phyloP scores from a whole-genome alignment of 208 protist species.

The Leishmania martiniquensis region DNA sequence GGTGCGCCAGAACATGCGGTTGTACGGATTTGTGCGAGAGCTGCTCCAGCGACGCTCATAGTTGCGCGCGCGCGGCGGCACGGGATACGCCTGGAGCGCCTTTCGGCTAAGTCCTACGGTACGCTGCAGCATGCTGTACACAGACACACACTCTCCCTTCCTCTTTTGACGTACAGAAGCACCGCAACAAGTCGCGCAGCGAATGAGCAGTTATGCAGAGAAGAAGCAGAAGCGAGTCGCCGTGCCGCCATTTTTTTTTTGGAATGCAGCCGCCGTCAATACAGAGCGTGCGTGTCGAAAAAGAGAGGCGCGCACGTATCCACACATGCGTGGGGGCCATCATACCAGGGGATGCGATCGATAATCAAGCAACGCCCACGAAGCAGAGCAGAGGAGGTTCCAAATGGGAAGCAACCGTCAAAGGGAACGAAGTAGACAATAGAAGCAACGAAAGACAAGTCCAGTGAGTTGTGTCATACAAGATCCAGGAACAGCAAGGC shows the following conservation, averaged over 20 bases:
- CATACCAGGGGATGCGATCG: background rate
- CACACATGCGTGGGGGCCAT: background rate
- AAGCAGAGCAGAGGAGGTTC: background rate
- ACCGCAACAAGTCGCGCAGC: background rate
- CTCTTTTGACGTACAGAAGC: background rate
- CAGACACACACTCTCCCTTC: no score
- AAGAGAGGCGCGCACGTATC: background rate
- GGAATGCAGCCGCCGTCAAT: background rate
- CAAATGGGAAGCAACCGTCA: no score
- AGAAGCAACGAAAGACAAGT: background rate
- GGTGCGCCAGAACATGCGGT: slow-evolving; percentile 84
- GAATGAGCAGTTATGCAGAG: no score
- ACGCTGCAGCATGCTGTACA: slow-evolving; percentile 45
- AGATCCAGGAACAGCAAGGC: background rate
- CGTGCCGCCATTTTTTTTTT: background rate
- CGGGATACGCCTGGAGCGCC: slow-evolving; percentile 77
- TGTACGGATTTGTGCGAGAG: slow-evolving; percentile 86
- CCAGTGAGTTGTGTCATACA: background rate
- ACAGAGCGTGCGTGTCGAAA: background rate
- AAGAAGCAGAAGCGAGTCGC: background rate
- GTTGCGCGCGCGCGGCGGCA: slow-evolving; percentile 70
- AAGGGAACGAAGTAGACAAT: background rate
- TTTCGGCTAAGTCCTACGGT: slow-evolving; percentile 56
- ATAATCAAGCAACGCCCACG: background rate
- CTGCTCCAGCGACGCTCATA: slow-evolving; percentile 78